Base-by-base conservation (phyloP, 345 rosid genomes). In the Hypericum perforatum region DNA sequence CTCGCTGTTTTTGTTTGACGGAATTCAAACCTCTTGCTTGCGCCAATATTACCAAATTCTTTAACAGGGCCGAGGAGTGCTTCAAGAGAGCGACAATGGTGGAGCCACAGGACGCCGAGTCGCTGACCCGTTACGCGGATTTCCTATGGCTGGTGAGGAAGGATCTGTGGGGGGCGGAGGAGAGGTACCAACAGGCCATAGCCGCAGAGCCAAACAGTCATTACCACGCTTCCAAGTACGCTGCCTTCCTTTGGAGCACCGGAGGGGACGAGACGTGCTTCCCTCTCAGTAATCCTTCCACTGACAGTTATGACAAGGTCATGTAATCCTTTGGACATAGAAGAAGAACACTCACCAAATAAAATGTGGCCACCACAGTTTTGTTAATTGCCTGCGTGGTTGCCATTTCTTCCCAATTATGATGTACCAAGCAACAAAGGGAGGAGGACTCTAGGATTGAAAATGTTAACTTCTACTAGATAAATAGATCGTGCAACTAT, bases 131-230 rank as follows among this genome's bases (percentile, higher is more conserved):
- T 40, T 86, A 84, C 45, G 97, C 91, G 0, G 79, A 66, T 57
- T 90, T 86, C 69, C 56, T 78, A 54, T 86, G 91, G 94, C 56
- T 49, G 63, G 84, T 68, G 51, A 71, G 79, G 79, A 72, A 76
- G 7, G 89, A 90, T 39, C 65, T 63, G 4, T 76, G 82, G 88
- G 78, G 65, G 29, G 97, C 97, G 5, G 97, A 89, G 60, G 94
- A 86, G 63, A 67, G 55, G 58, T 84, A 79, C 57, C 73, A 64
- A 53, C 76, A 80, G 64, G 94, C 97, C 29, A 52, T 84, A 40
- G 68, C 71, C 0, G 77, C 68, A 7, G 94, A 77, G 2, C 82
- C 86, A 0, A 54, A 66, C 7, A 84, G 63, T 69, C 53, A 80
- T 9, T 70, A 45, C 42, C 51, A 80, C 40, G 75, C 88, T 0